Base-by-base conservation (phyloP, 768 basidiomycete genomes). In the Xerocomellus chrysenteron region DNA sequence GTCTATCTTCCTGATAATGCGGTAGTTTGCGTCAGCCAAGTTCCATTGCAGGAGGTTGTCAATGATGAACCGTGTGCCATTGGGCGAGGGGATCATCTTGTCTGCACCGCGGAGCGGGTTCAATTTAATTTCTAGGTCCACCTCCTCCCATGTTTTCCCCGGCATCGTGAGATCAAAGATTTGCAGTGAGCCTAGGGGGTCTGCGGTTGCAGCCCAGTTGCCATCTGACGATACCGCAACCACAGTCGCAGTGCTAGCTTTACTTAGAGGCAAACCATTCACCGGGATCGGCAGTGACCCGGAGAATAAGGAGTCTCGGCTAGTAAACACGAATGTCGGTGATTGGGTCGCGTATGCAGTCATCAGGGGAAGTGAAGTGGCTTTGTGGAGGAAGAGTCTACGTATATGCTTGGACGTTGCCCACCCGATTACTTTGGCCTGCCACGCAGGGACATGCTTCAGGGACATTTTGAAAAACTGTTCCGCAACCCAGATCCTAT, bases 201-300 rank as follows among this genome's bases (percentile, higher is more conserved):
- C 28, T 2, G 50, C 49, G 2, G 56, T 54, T 32, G 60, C 69
- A 19, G 65, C 47, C 57, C 56, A 55, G 19, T 19, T 48, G 0
- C 70, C 68, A 43, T 72, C 62, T 0, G 50, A 43, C 5, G 69
- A 70, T 26, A 70, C 33, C 1, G 65, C 54, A 35, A 66, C 26
- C 3, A 11, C 45, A 16, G 40, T 55, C 6, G 37, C 7, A 0
- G 12, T 11, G 17, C 10, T 35, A 3, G 9, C 1, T 11, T 12
- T 0, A 17, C 28, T 9, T 7, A 51, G 1, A 10, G 60, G 51
- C 4, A 45, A 7, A 8, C 1, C 37, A 19, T 46, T 17, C 26
- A 52, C 17, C 1, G 40, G 48, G 13, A 14, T 14, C 0, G 48
- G 48, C 9, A 62, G 28, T 3, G 45, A 43, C 1, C 54, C 63